phyloP scores from a whole-genome alignment of 805 yeast genomes.

The Lipomyces chichibuensis region DNA sequence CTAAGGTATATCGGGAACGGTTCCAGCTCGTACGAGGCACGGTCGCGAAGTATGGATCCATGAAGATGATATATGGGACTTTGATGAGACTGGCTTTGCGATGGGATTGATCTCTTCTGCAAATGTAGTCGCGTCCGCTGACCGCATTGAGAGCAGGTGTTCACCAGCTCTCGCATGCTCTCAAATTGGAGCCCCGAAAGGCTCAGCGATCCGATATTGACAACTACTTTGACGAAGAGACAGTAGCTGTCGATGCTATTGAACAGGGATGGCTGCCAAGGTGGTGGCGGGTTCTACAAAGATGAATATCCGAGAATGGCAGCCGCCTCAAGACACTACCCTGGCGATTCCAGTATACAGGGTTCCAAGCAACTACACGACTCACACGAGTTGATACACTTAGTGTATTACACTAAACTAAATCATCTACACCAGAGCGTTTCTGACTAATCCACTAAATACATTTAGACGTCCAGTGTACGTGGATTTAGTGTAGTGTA shows the following conservation, averaged over 20 bases:
- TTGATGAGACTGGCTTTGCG: constrained; percentile 17
- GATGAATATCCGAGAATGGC: too few relatives aligned
- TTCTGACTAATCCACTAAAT: constrained; percentile 3
- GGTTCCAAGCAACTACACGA: neutral
- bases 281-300: too few relatives aligned
- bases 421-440: constrained; percentile 2
- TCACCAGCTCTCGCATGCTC: too few relatives aligned
- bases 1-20: neutral
- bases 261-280: too few relatives aligned
- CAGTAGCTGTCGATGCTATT: too few relatives aligned
- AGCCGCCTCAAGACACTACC: too few relatives aligned
- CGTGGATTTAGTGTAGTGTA: constrained; percentile 5
- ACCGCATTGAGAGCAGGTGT: neutral
- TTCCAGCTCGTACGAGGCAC: neutral
- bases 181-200: too few relatives aligned
- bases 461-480: neutral
- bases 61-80: constrained; percentile 6
- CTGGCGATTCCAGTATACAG: too few relatives aligned
- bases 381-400: constrained; percentile 3
- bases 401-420: constrained; percentile 1
- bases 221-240: too few relatives aligned
- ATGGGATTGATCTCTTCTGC: constrained; percentile 12
- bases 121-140: constrained; percentile 3
- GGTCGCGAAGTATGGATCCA: neutral
- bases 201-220: too few relatives aligned